phyloP scores from a whole-genome alignment of 2,329 filamentous ascomycete genomes.

The Claviceps spartinae region DNA sequence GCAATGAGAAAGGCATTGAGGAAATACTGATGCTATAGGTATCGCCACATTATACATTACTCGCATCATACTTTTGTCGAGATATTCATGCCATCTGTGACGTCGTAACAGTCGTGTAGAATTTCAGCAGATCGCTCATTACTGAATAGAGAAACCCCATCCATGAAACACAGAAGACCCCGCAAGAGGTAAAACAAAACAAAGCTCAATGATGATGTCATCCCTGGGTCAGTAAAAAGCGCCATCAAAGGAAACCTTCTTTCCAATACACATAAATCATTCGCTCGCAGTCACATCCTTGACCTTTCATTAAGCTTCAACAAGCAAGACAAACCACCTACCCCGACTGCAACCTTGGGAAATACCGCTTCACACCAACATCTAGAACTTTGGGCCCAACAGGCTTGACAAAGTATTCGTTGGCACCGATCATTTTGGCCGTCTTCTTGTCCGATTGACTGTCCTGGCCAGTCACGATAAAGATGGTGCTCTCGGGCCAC shows the following conservation, averaged over 20 bases:
- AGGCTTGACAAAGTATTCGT: conserved; percentile 1
- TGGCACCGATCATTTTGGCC: background rate
- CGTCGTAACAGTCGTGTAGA: background rate
- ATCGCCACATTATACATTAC: background rate
- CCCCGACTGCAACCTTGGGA: background rate
- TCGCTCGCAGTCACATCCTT: too few relatives aligned
- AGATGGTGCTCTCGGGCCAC: conserved; percentile 10
- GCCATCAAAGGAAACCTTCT: too few relatives aligned
- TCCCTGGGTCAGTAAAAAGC: too few relatives aligned
- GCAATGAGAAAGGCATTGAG: too few relatives aligned
- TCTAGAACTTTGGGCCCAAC: background rate
- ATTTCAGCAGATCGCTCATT: too few relatives aligned
- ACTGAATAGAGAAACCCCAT: too few relatives aligned
- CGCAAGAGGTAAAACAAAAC: too few relatives aligned
- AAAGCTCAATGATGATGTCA: too few relatives aligned
- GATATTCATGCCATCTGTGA: background rate
- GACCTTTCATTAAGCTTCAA: background rate
- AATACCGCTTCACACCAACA: background rate
- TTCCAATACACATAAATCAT: too few relatives aligned
- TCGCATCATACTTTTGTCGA: background rate
- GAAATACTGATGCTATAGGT: too few relatives aligned
- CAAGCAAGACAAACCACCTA: background rate
- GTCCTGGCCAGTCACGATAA: conserved; percentile 17
- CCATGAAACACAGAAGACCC: too few relatives aligned
- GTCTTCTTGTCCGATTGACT: conserved; percentile 3